phyloP scores from a whole-genome alignment of 2,329 filamentous ascomycete genomes.

The Claviceps fusiformis region DNA sequence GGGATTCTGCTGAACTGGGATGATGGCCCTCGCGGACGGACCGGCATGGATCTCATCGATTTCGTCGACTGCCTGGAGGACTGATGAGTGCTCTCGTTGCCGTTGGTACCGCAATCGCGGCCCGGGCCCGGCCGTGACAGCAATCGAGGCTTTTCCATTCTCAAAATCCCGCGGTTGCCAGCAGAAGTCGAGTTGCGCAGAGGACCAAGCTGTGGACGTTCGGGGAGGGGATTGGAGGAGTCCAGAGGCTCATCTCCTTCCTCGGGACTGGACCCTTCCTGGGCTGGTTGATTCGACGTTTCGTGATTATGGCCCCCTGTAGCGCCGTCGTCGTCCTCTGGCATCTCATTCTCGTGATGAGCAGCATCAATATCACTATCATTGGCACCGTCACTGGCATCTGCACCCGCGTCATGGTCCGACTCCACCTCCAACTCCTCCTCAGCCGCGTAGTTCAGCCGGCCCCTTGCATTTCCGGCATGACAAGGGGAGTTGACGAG shows the following conservation, averaged over 20 bases:
- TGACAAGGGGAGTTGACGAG: constrained; percentile 17
- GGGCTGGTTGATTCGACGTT: constrained; percentile 11
- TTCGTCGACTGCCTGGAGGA: constrained; percentile 13
- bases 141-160: constrained; percentile 11
- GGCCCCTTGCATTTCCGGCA: constrained; percentile 3
- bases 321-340: constrained; percentile 28
- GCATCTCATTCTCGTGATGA: constrained; percentile 30
- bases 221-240: constrained; percentile 33
- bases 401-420: constrained; percentile 12
- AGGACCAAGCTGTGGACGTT: constrained; percentile 34
- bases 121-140: constrained; percentile 22
- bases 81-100: constrained; percentile 32
- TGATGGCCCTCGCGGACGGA: constrained; percentile 2
- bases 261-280: constrained; percentile 10
- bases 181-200: constrained; percentile 38
- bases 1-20: constrained; percentile 4
- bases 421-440: constrained; percentile 7
- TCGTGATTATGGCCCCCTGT: constrained; percentile 26
- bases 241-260: constrained; percentile 10
- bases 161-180: constrained; percentile 29
- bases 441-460: neutral
- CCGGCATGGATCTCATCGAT: constrained; percentile 17
- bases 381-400: constrained; percentile 18
- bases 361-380: constrained; percentile 27
- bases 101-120: constrained; percentile 30